Evolutionary conservation across 2,329 filamentous ascomycete species (phyloP), one percentile per base, ranked within the genome.

Genomic region (Neonectria magnoliae): DNA sequence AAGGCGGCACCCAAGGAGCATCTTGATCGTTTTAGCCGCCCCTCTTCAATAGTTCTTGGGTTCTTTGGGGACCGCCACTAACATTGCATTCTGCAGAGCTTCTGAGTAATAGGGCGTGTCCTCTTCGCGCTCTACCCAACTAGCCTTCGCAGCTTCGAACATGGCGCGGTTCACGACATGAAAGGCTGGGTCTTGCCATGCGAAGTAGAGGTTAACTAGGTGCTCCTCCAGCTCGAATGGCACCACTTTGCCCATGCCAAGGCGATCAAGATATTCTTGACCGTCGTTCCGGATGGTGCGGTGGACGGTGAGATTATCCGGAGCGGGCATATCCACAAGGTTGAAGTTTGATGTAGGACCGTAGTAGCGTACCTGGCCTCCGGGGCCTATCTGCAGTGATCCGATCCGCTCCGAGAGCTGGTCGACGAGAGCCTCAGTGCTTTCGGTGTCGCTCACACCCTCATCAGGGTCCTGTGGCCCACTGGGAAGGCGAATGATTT

Each of bases 1-100:
- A 82, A 82, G 1, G 80, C 78, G 38, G 79, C 80, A 20, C 80
- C 80, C 6, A 82, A 73, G 8, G 79, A 76, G 27, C 80, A 81
- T 76, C 80, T 81, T 33, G 0, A 52, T 36, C 11, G 41, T 52
- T 51, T 68, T 41, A 60, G 64, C 29, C 14, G 11, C 8, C 10
- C 20, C 11, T 20, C 5, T 41, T 52, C 3, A 18, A 11, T 4
- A 1, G 7, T 29, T 42, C 10, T 5, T 14, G 4, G n/a, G 13
- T 2, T 7, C 5, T 8, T 7, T 36, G n/a, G 18, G 18, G 6
- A 11, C 2, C 7, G 14, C n/a, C 10, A 64, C 73, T 60, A 11
- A 72, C 74, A 76, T 74, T 27, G 74, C 70, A 16, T 75, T 76
- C 0, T 67, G 70, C 8, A 76, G 55, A 1, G 74, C 67, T 31